These are phyloP conservation scores for Gossypium stocksii DNA, from an alignment of 345 rosid species.

Conservation along the genomic window DNA sequence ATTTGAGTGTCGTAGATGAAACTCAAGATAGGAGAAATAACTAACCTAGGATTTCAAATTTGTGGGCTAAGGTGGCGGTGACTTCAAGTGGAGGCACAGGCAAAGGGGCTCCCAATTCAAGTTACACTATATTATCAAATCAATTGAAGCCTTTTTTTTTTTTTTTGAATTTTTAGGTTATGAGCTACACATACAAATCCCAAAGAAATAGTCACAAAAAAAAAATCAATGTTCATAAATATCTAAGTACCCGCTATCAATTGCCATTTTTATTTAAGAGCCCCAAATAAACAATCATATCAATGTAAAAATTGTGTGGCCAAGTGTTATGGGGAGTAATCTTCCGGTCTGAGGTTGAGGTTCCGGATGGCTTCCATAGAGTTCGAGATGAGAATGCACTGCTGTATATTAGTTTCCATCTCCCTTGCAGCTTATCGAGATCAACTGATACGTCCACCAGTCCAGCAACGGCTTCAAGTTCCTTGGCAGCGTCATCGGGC, in stretches of 20 bases:
- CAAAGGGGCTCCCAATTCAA: constrained; percentile 86
- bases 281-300: too few species aligned
- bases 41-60: constrained; percentile 73
- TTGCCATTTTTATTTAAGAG: too few species aligned
- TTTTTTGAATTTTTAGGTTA: too few species aligned
- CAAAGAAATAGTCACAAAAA: too few species aligned
- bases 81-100: constrained; percentile 66
- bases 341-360: constrained; percentile 79
- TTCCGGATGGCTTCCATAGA: constrained; percentile 87
- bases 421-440: constrained; percentile 76
- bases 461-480: constrained; percentile 68
- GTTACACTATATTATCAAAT: constrained; percentile 85
- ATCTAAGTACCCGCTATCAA: too few species aligned
- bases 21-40: too few species aligned
- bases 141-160: neutral
- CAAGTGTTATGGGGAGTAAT: constrained; percentile 80
- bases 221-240: too few species aligned
- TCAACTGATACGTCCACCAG: constrained; percentile 47
- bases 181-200: too few species aligned
- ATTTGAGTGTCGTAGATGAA: too few species aligned
- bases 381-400: constrained; percentile 93
- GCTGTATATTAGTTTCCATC: constrained; percentile 80
- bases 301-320: constrained; percentile 27
- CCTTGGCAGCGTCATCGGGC: constrained; percentile 41
- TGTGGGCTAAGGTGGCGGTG: constrained; percentile 83